Evolutionary conservation across 768 basidiomycete species (phyloP), one percentile per base, ranked within the genome.

Genomic region (Suillus placidus): DNA sequence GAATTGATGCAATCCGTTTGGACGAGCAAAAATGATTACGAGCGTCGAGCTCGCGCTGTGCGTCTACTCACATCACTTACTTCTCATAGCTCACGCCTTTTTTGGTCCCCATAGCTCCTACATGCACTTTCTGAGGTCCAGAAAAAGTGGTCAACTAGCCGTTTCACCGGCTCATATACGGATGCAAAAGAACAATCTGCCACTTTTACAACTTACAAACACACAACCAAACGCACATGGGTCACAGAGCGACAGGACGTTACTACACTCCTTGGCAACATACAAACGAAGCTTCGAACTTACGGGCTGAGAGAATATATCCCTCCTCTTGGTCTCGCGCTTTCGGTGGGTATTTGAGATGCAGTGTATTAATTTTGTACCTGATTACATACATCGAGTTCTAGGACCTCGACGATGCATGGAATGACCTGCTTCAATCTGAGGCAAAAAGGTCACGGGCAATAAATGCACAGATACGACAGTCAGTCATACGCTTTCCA

Each of bases 1-100:
- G 94, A 97, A 69, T 85, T 97, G 62, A 94, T 97, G 91, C 93
- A 92, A 71, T 93, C 92, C 4, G 89, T 95, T 12, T 95, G 95
- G 94, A 73, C 88, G 3, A 89, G 88, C 58, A 84, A 87, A 68
- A 96, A 95, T 71, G 96, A 98, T 75, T 99, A 98, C 72, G 96
- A 98, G 74, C 86, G 91, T 23, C 91, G 97, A 40, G 89, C 91
- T 61, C 84, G 85, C 58, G 80, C 87, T 47, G 93, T 94, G 71
- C 47, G 84, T 76, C 40, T 34, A 1, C 20, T 62, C 20, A 16
- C 13, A 58, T 63, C 34, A 16, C 45, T 35, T 61, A 40, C 40
- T 62, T 20, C 35, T 40, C 60, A 45, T 32, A 13, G 34, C 40
- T 61, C 60, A 2, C n/a, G 18, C 23, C 66, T 38, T 23, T 30